A percentile compares a stretch with the other conserved stretches of the same genome.
Conservation (phyloP, 352 stramenopile species). For the Pythium dissimile region DNA sequence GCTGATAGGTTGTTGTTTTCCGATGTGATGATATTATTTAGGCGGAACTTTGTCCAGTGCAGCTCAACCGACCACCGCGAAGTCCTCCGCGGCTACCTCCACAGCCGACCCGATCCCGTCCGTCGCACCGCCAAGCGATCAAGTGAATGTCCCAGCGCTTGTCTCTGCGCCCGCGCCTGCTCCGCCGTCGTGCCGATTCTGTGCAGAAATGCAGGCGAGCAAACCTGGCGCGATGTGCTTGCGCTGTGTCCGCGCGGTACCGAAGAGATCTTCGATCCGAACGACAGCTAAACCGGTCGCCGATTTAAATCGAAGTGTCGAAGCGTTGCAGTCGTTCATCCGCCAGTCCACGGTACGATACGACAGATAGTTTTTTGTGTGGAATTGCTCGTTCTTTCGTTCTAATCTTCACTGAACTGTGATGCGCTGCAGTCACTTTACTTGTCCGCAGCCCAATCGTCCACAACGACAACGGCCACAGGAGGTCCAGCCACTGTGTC, state of each 20-base stretch:
- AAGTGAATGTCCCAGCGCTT: too few species aligned
- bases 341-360: not conserved
- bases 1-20: too few species aligned
- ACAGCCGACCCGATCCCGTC: not conserved
- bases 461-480: too few species aligned
- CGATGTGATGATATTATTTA: too few species aligned
- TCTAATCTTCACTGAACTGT: too few species aligned
- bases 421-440: too few species aligned
- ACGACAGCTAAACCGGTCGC: not conserved
- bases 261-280: not conserved
- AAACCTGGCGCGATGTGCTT: conserved; percentile 8
- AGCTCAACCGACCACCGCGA: not conserved
- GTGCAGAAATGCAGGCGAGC: conserved; percentile 1
- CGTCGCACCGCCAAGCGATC: too few species aligned
- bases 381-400: too few species aligned
- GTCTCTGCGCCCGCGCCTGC: not conserved
- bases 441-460: too few species aligned
- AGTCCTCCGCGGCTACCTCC: not conserved
- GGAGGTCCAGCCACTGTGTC: too few species aligned
- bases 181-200: conserved; percentile 10
- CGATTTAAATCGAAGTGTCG: not conserved
- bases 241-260: not conserved
- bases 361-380: too few species aligned
- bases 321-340: not conserved
- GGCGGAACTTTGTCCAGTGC: too few species aligned